Evolutionary conservation across 371 early-diverging fungal genomes (phyloP).

Genomic region (Rhizopus arrhizus): DNA sequence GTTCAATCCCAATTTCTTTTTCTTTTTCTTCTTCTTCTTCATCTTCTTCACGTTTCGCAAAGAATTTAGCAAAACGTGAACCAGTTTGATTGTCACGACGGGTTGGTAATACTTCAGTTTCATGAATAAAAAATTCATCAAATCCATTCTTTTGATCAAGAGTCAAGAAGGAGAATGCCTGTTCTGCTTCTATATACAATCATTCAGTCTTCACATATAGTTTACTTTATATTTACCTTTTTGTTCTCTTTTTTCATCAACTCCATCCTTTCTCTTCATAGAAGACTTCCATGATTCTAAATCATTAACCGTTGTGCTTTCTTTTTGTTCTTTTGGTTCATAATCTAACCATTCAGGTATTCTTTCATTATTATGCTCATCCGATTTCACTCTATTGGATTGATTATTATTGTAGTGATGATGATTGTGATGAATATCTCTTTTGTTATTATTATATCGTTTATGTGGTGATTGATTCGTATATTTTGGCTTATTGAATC

Average conservation of each 20-base stretch:
- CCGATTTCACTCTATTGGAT: slow-evolving; percentile 1
- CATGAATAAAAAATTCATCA: slow-evolving; percentile 5
- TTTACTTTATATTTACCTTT: neutral
- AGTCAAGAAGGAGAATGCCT: neutral
- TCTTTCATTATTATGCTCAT: slow-evolving; percentile 31
- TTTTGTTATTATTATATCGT: slow-evolving; percentile 9
- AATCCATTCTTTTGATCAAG: slow-evolving; percentile 10
- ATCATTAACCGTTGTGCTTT: slow-evolving; percentile 50
- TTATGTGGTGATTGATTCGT: slow-evolving; percentile 17
- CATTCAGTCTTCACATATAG: too few species aligned
- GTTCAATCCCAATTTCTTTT: slow-evolving; percentile 8
- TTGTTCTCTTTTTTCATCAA: neutral
- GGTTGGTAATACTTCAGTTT: neutral
- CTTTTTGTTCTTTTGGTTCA: slow-evolving; percentile 32
- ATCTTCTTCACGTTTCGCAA: slow-evolving; percentile 52
- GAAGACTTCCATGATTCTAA: slow-evolving; percentile 67
- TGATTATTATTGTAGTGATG: neutral
- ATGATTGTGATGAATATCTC: neutral
- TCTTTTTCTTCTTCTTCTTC: slow-evolving; percentile 1
- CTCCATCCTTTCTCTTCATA: slow-evolving; percentile 60
- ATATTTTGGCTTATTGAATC: slow-evolving; percentile 25
- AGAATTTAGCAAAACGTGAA: slow-evolving; percentile 70
- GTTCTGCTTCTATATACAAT: neutral
- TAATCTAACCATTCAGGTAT: slow-evolving; percentile 74
- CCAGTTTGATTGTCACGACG: slow-evolving; percentile 47